Evolutionary conservation across 306 rosid species (phyloP).

Genomic region (Cotoneaster glaucophyllus): DNA sequence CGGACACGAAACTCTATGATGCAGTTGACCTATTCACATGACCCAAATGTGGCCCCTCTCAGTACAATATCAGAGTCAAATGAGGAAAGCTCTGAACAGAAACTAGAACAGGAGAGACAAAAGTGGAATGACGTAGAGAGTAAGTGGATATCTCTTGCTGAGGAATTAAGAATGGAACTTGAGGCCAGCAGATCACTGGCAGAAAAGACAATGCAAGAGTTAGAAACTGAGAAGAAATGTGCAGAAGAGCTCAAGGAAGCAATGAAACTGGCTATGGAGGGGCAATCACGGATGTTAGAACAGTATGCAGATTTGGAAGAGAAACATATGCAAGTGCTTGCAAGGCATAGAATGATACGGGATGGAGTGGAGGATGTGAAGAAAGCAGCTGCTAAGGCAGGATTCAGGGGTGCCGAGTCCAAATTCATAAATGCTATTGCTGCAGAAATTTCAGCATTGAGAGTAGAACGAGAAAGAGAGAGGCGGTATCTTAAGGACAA

Average conservation of each 20-base stretch:
- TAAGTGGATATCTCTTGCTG: slow-evolving; percentile 86
- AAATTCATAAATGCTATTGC: slow-evolving; percentile 95
- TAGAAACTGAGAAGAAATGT: slow-evolving; percentile 82
- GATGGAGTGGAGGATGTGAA: slow-evolving; percentile 91
- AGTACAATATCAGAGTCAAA: slow-evolving; percentile 43
- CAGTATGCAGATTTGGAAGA: slow-evolving; percentile 98
- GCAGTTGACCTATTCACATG: slow-evolving; percentile 55
- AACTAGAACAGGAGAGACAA: slow-evolving; percentile 70
- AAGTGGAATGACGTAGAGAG: slow-evolving; percentile 89
- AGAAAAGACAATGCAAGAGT: slow-evolving; percentile 57
- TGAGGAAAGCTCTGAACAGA: slow-evolving; percentile 39
- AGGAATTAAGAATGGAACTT: slow-evolving; percentile 83
- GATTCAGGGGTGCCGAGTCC: slow-evolving; percentile 87
- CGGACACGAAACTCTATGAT: slow-evolving; percentile 50
- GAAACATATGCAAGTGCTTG: slow-evolving; percentile 77
- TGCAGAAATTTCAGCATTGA: slow-evolving; percentile 83
- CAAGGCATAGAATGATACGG: slow-evolving; percentile 77
- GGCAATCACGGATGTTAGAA: slow-evolving; percentile 84
- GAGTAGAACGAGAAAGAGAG: slow-evolving; percentile 82
- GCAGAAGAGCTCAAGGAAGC: slow-evolving; percentile 86
- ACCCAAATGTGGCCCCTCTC: slow-evolving; percentile 49
- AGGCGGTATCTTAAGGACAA: slow-evolving; percentile 72
- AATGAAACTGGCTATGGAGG: slow-evolving; percentile 77
- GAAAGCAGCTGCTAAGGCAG: slow-evolving; percentile 93
- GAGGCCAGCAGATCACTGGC: slow-evolving; percentile 62